Base-by-base conservation (phyloP, 2,329 filamentous ascomycete species). In the Fusarium ambrosium region DNA sequence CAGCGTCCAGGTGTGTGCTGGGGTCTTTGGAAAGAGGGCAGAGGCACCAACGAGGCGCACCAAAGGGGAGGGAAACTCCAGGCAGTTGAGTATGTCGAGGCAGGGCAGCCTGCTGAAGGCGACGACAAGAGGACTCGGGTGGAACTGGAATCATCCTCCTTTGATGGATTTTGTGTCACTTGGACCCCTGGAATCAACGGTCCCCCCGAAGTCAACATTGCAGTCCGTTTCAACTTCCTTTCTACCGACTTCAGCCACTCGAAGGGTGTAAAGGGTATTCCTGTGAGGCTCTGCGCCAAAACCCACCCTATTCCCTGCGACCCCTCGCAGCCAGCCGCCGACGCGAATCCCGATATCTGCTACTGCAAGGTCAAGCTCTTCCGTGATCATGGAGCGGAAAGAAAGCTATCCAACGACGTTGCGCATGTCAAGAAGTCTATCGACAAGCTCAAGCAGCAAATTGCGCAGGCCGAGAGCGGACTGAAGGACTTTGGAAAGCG, bases 221-320 rank as follows among this genome's bases (percentile, higher is more conserved):
- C 95, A 10, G 94, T 98, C 14, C 94, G 97, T 55, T 99, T 98
- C 88, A 99, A 99, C 85, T 99, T 99, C 81, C 87, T 99, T 0
- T 99, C 97, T 1, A 99, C 97, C 10, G 97, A 99, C 81, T 99
- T 98, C 81, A 98, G 96, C 82, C 97, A 98, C 81, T 98, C 97
- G 11, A 99, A 99, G 81, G 97, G 97, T 55, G 97, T 99, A 59
- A 99, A 98, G 84, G 97, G 97, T 39, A 98, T 98, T 74, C 96
- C 97, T 0, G 95, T 99, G 6, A 89, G 97, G 65, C 89, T 98
- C 1, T 98, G 96, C 82, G 92, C 95, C 16, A 98, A 98, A 84
- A 98, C 97, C 0, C 93, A 93, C 73, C 84, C 92, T 13, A 69
- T 96, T 1, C 84, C 88, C 0, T 84, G 87, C 18, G 88, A 88